phyloP scores from a whole-genome alignment of 139 green algal genomes.

The Chlorella sorokiniana region DNA sequence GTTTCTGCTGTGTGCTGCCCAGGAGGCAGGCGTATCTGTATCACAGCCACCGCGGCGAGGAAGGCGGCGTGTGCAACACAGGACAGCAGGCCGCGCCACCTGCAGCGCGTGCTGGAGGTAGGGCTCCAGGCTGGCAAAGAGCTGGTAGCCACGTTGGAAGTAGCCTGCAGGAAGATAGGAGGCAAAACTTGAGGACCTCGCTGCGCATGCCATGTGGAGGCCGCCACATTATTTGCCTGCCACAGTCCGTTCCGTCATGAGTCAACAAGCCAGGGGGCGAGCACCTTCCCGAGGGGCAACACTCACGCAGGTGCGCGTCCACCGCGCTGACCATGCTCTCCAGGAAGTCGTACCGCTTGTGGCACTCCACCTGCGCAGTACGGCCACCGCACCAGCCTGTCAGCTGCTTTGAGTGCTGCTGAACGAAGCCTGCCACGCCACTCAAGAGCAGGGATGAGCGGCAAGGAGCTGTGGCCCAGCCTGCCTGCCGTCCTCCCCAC shows the following conservation, averaged over 20 bases:
- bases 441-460: no score
- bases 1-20: background rate
- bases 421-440: no score
- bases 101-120: constrained; percentile 53
- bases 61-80: background rate
- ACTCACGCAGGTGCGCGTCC: constrained; percentile 66
- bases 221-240: no score
- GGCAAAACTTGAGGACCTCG: no score
- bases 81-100: background rate
- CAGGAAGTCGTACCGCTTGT: constrained; percentile 67
- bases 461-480: no score
- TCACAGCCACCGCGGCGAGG: no score
- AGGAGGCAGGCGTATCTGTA: background rate
- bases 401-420: no score
- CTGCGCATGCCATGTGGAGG: no score
- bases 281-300: no score
- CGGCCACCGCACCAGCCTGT: background rate
- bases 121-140: constrained; percentile 49
- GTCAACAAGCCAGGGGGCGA: no score
- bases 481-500: background rate
- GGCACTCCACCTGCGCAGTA: constrained; percentile 43
- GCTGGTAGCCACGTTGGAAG: constrained; percentile 60
- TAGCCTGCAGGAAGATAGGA: no score
- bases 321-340: constrained; percentile 54
- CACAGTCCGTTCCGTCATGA: no score